Base-by-base conservation (phyloP, 1,139 yeast genomes). In the Sugiyamaella pinicola region DNA sequence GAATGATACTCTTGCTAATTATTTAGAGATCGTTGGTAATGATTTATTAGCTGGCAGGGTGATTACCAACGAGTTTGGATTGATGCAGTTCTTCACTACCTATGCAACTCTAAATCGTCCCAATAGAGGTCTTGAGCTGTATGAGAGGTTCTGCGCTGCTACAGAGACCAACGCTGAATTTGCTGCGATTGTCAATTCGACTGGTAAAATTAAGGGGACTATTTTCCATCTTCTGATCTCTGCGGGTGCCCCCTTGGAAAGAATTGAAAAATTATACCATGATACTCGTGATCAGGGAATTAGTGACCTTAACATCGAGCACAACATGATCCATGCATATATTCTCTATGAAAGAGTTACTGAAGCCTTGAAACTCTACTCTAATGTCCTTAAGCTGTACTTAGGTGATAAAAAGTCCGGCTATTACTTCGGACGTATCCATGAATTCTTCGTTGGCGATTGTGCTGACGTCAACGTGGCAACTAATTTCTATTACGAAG, bases 361-460 rank as follows among this genome's bases (percentile, higher is more conserved):
- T 44, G 76, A 76, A 62, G 87, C 87, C 2, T 62, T 81, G 55
- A 69, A 69, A 33, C 68, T 80, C 38, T 81, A 79, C 63, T 73
- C 74, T 54, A 75, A 75, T 51, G 65, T 81, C 65, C 68, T 62
- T 62, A 67, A 58, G 58, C 68, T 58, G 48, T 70, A 58, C 45
- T 62, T 63, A 41, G 53, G 57, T 64, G 64, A 69, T 62, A 28
- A 26, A n/a, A 13, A 38, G 15, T 29, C 47, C 13, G 66, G 68
- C 47, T 75, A 81, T 53, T 76, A 81, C 52, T 69, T 81, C 65
- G 75, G 79, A 45, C 87, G 85, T 69, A 83, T 86, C 49, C 96
- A 87, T 70, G 77, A 85, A 58, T 79, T 87, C 2, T 89, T 90
- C 64, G 84, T 90, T 64, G 96, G 96, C 47, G 83, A 82, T 59